phyloP scores from a whole-genome alignment of 345 rosid species.

The Anacardium occidentale region DNA sequence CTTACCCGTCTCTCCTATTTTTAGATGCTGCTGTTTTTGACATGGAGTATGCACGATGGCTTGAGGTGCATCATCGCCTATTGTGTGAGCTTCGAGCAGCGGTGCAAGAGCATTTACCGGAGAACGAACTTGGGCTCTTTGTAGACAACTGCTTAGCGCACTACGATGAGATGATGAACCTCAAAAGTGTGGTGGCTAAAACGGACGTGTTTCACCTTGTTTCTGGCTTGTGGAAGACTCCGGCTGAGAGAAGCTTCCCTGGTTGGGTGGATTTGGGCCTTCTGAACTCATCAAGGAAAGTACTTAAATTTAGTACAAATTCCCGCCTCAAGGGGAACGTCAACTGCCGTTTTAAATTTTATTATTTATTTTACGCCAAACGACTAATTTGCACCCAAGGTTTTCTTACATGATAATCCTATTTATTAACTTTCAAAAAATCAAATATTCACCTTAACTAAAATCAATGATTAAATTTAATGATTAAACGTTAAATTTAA shows the following conservation, averaged over 20 bases:
- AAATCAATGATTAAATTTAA: no score
- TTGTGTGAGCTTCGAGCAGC: conserved; percentile 88
- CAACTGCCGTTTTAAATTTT: no score
- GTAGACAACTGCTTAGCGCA: conserved; percentile 83
- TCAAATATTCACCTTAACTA: no score
- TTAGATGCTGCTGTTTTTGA: conserved; percentile 79
- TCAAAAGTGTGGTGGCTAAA: conserved; percentile 73
- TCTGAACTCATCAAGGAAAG: conserved; percentile 93
- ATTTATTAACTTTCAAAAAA: no score
- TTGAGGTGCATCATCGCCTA: conserved; percentile 80
- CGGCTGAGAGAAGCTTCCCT: conserved; percentile 97
- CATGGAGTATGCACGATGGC: conserved; percentile 89
- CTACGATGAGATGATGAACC: conserved; percentile 71
- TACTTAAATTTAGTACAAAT: neutral
- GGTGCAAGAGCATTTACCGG: conserved; percentile 77
- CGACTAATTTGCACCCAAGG: no score
- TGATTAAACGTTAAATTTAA: no score
- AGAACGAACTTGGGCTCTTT: conserved; percentile 80
- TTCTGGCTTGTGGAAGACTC: conserved; percentile 97
- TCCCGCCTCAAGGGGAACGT: no score
- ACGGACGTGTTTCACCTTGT: conserved; percentile 89
- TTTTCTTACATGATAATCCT: no score
- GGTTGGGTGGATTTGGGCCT: conserved; percentile 97
- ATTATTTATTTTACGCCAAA: no score
- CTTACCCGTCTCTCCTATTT: neutral